These are phyloP conservation scores for Cutaneotrichosporon arboriforme DNA, from an alignment of 1,284 basidiomycete species.

Conservation along the genomic window DNA sequence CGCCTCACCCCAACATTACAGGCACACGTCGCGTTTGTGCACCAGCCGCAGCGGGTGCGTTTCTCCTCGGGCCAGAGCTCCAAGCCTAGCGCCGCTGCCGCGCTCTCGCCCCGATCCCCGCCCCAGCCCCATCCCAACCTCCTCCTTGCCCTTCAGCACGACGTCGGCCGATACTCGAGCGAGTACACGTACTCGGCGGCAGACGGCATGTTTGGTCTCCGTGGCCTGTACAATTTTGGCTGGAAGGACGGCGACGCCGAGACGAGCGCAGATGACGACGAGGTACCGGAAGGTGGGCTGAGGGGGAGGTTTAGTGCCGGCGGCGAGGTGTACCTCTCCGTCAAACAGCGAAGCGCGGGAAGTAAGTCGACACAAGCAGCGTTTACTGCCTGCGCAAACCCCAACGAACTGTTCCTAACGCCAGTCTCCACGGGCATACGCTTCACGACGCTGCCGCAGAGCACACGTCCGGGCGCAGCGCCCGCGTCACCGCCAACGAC, in stretches of 20 bases:
- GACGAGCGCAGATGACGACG: conserved; percentile 70
- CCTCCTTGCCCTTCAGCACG: conserved; percentile 83
- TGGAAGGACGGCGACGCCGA: conserved; percentile 36
- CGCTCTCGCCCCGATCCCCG: conserved; percentile 6
- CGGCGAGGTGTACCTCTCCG: conserved; percentile 89
- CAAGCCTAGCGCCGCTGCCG: neutral
- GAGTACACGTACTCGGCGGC: conserved; percentile 94
- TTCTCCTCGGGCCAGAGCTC: conserved; percentile 52
- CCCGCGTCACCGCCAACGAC: conserved; percentile 70
- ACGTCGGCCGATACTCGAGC: conserved; percentile 84
- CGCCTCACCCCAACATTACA: conserved; percentile 56
- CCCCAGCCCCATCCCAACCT: conserved; percentile 59
- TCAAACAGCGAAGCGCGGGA: conserved; percentile 86
- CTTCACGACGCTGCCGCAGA: conserved; percentile 58
- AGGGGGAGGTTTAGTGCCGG: conserved; percentile 85
- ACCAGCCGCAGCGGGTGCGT: conserved; percentile 31
- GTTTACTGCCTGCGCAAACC: too few relatives aligned
- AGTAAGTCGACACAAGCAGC: conserved; percentile 53
- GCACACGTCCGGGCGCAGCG: conserved; percentile 51
- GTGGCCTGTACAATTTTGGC: conserved; percentile 91
- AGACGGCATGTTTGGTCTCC: conserved; percentile 84
- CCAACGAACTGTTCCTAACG: conserved; percentile 3
- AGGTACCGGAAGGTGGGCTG: conserved; percentile 79
- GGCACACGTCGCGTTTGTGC: conserved; percentile 44
- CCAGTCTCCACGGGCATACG: conserved; percentile 86